Base-by-base conservation (phyloP, 208 protist genomes). In the Trypanosomatidae sp. region DNA sequence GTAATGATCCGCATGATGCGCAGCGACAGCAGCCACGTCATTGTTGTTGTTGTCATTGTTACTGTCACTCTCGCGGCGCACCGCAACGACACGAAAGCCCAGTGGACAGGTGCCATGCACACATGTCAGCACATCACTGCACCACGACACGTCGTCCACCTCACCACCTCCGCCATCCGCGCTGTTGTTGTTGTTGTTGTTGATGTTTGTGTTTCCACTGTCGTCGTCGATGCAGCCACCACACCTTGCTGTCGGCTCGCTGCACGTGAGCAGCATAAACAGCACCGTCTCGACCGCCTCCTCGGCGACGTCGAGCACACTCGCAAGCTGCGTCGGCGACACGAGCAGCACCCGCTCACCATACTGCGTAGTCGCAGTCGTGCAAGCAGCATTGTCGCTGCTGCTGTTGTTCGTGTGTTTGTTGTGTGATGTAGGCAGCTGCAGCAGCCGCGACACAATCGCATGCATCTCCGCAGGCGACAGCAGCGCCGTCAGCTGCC, bases 231-330 rank as follows among this genome's bases (percentile, higher is more conserved):
- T 4, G 41, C 3, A n/a, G n/a, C 3, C 4, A 20, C 13, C 7
- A 19, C 10, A 7, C 26, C 1, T 26, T 19, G 1, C n/a, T 6
- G 18, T 2, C 19, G 16, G 43, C 5, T 18, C 16, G 22, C 3
- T 37, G 10, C 33, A 43, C 1, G 65, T 63, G 2, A 87, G 33
- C 23, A 92, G 23, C 35, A 86, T 43, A 43, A 89, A 93, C 0
- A 93, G 52, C 10, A 93, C 48, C 13, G 79, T 93, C 54, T 88
- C 84, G 20, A 89, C 57, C 1, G 66, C 70, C 47, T 89, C 84
- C 28, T 79, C 74, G 43, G 53, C 55, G 23, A 84, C 58, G 19
- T 55, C 56, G 10, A 93, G 53, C 56, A 77, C 60, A 23, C 65
- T 61, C 11, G 84, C 66, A 11, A 89, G 62, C 24, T 66, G 50